phyloP scores from a whole-genome alignment of 495 filamentous ascomycete genomes.

The Aspergillus saccharolyticus region DNA sequence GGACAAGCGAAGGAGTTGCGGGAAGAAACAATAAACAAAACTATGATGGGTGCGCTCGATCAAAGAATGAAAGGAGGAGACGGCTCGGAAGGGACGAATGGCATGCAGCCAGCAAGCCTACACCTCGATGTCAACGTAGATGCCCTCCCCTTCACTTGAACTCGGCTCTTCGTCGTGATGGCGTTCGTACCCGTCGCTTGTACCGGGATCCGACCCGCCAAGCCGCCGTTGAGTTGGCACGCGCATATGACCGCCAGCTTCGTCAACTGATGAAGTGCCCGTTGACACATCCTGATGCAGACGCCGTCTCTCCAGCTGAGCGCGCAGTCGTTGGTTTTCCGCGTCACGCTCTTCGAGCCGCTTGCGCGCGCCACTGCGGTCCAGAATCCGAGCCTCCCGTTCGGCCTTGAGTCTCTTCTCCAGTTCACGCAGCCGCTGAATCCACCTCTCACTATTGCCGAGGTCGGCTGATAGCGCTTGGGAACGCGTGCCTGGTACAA shows the following conservation, averaged over 20 bases:
- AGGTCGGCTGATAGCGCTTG: slow-evolving; percentile 24
- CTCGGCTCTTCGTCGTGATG: slow-evolving; percentile 31
- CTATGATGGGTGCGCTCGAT: slow-evolving; percentile 8
- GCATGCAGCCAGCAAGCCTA: slow-evolving; percentile 8
- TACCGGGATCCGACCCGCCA: slow-evolving; percentile 7
- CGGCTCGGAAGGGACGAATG: slow-evolving; percentile 4
- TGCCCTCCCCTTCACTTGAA: slow-evolving; percentile 42
- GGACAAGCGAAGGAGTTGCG: slow-evolving; percentile 4
- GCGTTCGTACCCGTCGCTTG: slow-evolving; percentile 14
- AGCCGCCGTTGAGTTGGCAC: not conserved
- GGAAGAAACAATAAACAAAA: not conserved
- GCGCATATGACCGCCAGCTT: slow-evolving; percentile 6
- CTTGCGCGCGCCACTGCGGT: slow-evolving; percentile 76
- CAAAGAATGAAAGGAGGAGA: not conserved
- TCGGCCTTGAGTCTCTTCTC: slow-evolving; percentile 87
- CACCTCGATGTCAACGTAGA: slow-evolving; percentile 44
- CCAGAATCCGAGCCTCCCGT: slow-evolving; percentile 77
- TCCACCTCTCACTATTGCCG: slow-evolving; percentile 67
- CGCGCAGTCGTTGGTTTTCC: slow-evolving; percentile 69
- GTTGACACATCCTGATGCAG: slow-evolving; percentile 34
- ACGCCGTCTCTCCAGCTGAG: slow-evolving; percentile 63
- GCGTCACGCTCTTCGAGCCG: slow-evolving; percentile 76
- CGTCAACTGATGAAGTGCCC: slow-evolving; percentile 22
- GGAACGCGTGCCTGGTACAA: slow-evolving; percentile 31
- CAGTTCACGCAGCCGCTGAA: slow-evolving; percentile 75